Evolutionary conservation across 2,329 filamentous ascomycete genomes (phyloP), one percentile per base, ranked within the genome.

Genomic region (Colletotrichum spaethianum): DNA sequence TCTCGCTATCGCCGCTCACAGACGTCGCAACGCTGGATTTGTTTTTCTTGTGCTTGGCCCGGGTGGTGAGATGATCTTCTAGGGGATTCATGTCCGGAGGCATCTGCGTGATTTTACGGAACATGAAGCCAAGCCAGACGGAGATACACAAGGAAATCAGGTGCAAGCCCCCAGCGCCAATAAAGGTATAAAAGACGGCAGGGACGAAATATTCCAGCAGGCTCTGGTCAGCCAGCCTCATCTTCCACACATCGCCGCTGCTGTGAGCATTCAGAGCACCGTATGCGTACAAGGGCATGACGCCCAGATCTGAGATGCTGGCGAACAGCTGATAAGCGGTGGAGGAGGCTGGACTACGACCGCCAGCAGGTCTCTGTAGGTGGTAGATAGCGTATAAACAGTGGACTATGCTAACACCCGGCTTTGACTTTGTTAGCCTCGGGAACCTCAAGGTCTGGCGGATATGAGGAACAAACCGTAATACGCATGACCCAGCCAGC

Each of bases 21-120:
- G 80, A 79, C 2, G 86, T 89, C 4, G 85, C 82, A 36, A 89
- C 77, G 1, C 88, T 90, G 1, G 87, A 88, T 80, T 89, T 90
- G 80, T 93, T 95, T 78, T 93, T 90, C 85, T 95, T 95, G 83
- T 97, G 94, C 78, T 83, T 86, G 69, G 82, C 84, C 31, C 92
- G 90, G 14, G 94, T 91, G 1, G 95, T 98, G 70, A 97, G 84
- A 77, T 96, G 92, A 75, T 93, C 91, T 80, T 98, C 95, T 18
- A 98, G 87, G 1, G 96, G 96, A 80, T 98, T 98, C 93, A 98
- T 94, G 78, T 98, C 96, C 0, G 96, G 95, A 7, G 96, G 96
- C 80, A 98, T 88, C 26, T 88, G 86, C 6, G 91, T 87, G 77
- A 98, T 98, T 78, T 93, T 93, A 50, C 92, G 90, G 89, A 98